Evolutionary conservation across 345 rosid species (phyloP).

Genomic region (Acer negundo): DNA sequence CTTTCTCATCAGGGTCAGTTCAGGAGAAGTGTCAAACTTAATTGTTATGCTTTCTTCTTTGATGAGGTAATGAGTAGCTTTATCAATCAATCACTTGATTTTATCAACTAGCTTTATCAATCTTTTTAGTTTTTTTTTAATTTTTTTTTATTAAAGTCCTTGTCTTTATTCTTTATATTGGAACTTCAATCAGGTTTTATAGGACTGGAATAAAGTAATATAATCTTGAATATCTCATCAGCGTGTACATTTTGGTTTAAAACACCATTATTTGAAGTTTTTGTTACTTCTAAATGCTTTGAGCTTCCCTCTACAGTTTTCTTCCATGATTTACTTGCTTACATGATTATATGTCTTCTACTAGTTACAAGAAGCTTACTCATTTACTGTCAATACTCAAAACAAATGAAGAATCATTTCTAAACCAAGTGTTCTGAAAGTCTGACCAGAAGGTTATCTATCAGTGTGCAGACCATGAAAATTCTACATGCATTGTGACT

Average conservation of each 20-base stretch:
- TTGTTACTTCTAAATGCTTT: not conserved
- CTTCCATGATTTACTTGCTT: not conserved
- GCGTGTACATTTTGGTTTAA: too few relatives aligned
- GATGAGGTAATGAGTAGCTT: conserved; percentile 46
- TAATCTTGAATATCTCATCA: too few relatives aligned
- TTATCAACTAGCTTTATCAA: not conserved
- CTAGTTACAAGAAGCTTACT: conserved; percentile 43
- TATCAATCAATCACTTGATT: not conserved
- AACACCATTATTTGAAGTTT: too few relatives aligned
- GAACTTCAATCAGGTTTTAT: too few relatives aligned
- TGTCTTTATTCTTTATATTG: too few relatives aligned
- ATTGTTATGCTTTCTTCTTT: conserved; percentile 65
- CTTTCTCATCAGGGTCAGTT: conserved; percentile 29
- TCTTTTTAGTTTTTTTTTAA: not conserved
- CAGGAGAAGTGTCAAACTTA: not conserved
- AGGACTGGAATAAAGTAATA: too few relatives aligned
- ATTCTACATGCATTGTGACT: conserved; percentile 59
- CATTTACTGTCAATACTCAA: conserved; percentile 25
- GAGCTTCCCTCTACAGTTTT: not conserved
- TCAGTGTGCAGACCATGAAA: conserved; percentile 33
- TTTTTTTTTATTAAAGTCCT: too few relatives aligned
- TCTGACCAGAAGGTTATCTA: conserved; percentile 26
- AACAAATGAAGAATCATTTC: conserved; percentile 27
- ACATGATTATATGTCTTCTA: not conserved
- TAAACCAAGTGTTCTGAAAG: conserved; percentile 21